Evolutionary conservation across 176 grass and related monocot species (phyloP).

Genomic region (Metroxylon sagu): DNA sequence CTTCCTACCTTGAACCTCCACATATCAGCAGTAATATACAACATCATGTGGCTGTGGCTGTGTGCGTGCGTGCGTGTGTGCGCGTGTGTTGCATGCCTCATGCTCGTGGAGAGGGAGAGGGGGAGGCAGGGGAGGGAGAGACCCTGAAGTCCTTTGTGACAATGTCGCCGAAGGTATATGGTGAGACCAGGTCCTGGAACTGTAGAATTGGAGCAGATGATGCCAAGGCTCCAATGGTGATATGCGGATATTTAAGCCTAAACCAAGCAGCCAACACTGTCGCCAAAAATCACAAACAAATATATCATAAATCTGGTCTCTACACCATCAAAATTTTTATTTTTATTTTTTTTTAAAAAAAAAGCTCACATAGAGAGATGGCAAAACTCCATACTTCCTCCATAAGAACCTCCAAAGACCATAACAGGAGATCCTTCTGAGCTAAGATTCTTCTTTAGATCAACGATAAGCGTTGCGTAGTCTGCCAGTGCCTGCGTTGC

Average conservation of each 20-base stretch:
- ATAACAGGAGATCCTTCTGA: conserved; percentile 25
- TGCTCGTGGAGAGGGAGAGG: not conserved
- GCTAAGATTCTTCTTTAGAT: conserved; percentile 49
- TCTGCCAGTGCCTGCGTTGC: conserved; percentile 52
- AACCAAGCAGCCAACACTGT: conserved; percentile 57
- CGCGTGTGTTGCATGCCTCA: no score
- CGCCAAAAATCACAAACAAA: not conserved
- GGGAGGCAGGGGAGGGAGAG: not conserved
- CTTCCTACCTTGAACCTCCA: no score
- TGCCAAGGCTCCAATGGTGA: conserved; percentile 41
- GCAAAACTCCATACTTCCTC: conserved; percentile 32
- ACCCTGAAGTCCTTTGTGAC: conserved; percentile 40
- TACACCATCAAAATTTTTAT: no score
- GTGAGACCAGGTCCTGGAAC: conserved; percentile 26
- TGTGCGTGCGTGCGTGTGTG: no score
- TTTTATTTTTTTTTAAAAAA: no score
- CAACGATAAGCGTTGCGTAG: conserved; percentile 31
- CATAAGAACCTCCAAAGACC: conserved; percentile 51
- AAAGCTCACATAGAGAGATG: no score
- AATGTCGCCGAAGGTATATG: conserved; percentile 34
- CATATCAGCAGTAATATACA: no score
- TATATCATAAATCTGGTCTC: not conserved
- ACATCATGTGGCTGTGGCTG: no score
- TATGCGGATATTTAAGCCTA: conserved; percentile 56
- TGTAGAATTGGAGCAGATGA: conserved; percentile 49